Percentiles rank a stretch among this genome's conserved stretches.
phyloP scores from a whole-genome alignment of 129 eudicot genomes.

The Artemisia tridentata region DNA sequence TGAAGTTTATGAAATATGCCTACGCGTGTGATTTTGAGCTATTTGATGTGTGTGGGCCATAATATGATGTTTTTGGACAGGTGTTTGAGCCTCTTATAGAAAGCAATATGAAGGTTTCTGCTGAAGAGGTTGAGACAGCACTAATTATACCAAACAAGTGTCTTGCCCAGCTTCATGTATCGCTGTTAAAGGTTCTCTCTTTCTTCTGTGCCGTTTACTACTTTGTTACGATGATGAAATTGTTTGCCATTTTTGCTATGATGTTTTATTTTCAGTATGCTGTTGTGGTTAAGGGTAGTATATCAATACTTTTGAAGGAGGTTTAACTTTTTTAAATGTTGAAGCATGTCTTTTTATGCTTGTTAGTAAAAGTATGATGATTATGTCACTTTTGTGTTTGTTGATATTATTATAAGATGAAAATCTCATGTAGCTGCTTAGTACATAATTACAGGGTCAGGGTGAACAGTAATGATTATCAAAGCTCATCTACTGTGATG shows the following conservation, averaged over 20 bases:
- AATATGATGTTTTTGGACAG: slow-evolving; percentile 32
- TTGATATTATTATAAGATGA: neutral
- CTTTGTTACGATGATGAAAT: slow-evolving; percentile 1
- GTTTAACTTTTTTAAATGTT: neutral
- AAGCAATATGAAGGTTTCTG: slow-evolving; percentile 58
- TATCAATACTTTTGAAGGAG: slow-evolving; percentile 4
- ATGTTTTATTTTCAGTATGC: neutral
- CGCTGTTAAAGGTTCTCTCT: slow-evolving; percentile 66
- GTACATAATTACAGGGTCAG: too few species aligned
- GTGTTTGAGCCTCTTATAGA: slow-evolving; percentile 74
- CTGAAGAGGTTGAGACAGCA: slow-evolving; percentile 77
- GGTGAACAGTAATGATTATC: too few species aligned
- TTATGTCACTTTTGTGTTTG: slow-evolving; percentile 6
- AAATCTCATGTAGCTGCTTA: too few species aligned
- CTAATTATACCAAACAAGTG: slow-evolving; percentile 55
- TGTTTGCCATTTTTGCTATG: neutral
- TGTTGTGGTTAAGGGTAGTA: slow-evolving; percentile 10
- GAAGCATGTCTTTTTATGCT: neutral
- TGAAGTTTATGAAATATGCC: neutral
- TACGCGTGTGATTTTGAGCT: neutral
- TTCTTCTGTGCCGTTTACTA: neutral
- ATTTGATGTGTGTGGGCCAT: neutral
- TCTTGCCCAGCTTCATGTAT: slow-evolving; percentile 64
- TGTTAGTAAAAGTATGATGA: neutral
- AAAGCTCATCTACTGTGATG: too few species aligned